Evolutionary conservation across 306 rosid genomes (phyloP).

Genomic region (Inga laurina): DNA sequence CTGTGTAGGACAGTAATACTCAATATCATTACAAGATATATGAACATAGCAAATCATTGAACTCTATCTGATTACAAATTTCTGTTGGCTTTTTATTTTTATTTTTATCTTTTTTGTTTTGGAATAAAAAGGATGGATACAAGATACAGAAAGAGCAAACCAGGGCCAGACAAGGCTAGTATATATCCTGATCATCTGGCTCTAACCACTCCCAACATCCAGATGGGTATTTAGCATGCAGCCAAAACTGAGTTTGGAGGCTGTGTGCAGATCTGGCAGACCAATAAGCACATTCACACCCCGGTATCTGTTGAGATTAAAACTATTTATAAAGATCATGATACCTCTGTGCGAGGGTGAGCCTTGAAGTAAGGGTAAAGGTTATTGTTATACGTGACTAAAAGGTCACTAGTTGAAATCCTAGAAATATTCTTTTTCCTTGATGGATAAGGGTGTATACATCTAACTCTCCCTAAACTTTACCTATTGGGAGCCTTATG

Average conservation of each 20-base stretch:
- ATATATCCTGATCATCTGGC: not conserved
- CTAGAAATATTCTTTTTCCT: no score
- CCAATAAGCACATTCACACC: not conserved
- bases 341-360: no score
- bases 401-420: no score
- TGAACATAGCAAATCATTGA: not conserved
- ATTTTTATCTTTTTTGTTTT: not conserved
- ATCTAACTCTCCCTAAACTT: accelerated
- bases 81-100: not conserved
- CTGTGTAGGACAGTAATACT: not conserved
- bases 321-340: not conserved
- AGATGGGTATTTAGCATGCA: not conserved
- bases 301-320: not conserved
- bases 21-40: not conserved
- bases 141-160: not conserved
- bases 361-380: no score
- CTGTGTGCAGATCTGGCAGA: not conserved
- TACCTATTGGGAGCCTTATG: no score
- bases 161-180: not conserved
- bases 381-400: no score
- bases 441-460: accelerated
- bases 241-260: not conserved
- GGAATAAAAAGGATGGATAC: not conserved
- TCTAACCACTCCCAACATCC: not conserved
- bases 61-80: not conserved